phyloP scores from a whole-genome alignment of 2,329 filamentous ascomycete species.

The Sphaceloma murrayae region DNA sequence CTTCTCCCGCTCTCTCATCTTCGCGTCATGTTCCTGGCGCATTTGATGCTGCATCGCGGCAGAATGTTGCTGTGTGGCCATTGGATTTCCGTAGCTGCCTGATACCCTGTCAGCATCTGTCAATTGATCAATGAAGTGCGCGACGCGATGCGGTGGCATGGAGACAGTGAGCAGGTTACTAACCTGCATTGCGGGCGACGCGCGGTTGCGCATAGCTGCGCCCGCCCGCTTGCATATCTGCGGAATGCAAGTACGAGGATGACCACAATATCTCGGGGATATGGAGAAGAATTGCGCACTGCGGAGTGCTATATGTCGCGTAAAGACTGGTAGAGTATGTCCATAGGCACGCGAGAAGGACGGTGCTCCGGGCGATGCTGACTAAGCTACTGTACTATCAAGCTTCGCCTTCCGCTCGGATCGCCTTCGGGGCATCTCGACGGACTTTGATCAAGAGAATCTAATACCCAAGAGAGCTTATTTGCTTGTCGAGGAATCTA shows the following conservation, averaged over 20 bases:
- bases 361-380: no score
- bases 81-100: conserved; percentile 11
- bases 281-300: no score
- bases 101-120: not conserved
- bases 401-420: no score
- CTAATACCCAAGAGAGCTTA: no score
- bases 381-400: no score
- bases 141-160: not conserved
- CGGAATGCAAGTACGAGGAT: not conserved
- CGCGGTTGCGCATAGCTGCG: conserved; percentile 14
- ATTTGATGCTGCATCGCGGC: conserved; percentile 40
- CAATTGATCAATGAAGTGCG: not conserved
- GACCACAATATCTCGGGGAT: no score
- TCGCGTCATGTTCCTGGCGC: conserved; percentile 36
- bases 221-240: not conserved
- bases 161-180: not conserved
- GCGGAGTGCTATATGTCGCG: no score
- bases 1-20: conserved; percentile 49
- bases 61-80: conserved; percentile 42
- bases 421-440: no score
- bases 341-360: no score
- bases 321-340: no score
- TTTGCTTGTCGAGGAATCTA: no score
- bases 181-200: conserved; percentile 4
- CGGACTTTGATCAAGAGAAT: no score